A percentile compares a stretch with the other conserved stretches of the same genome.
These are phyloP conservation scores for Leonotis leonurus DNA, from an alignment of 257 asterid genomes.

Conservation along the genomic window DNA sequence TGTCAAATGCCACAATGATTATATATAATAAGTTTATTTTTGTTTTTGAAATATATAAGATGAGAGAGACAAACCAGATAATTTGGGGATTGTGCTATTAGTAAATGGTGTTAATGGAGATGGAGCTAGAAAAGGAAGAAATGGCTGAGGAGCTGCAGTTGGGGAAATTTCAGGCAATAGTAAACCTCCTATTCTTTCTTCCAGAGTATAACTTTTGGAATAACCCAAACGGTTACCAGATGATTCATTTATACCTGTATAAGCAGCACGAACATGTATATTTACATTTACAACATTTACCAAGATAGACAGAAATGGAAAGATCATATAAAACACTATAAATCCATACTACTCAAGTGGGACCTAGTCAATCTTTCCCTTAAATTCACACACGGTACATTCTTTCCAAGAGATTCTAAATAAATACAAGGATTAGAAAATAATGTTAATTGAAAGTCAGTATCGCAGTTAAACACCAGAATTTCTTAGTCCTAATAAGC, in stretches of 20 bases:
- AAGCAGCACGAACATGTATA: slow-evolving; percentile 16
- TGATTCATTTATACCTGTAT: slow-evolving; percentile 44
- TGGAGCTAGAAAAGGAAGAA: slow-evolving; percentile 90
- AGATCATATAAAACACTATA: background rate
- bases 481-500: background rate
- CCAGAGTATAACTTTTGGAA: slow-evolving; percentile 25
- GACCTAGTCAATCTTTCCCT: too few species aligned
- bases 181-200: slow-evolving; percentile 37
- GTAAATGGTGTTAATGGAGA: slow-evolving; percentile 93
- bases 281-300: background rate
- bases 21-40: slow-evolving; percentile 1
- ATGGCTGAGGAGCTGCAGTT: slow-evolving; percentile 61
- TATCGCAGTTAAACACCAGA: background rate
- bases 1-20: background rate
- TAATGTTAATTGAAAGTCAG: background rate
- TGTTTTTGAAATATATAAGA: background rate
- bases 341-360: too few species aligned
- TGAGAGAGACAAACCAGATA: slow-evolving; percentile 64
- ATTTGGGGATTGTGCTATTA: slow-evolving; percentile 68
- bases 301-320: background rate
- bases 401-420: background rate
- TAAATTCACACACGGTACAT: background rate
- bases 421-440: background rate
- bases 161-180: slow-evolving; percentile 63
- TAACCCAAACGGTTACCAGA: slow-evolving; percentile 24